Conservation (phyloP, 805 yeast species). For the Pichia phayaonensis region DNA sequence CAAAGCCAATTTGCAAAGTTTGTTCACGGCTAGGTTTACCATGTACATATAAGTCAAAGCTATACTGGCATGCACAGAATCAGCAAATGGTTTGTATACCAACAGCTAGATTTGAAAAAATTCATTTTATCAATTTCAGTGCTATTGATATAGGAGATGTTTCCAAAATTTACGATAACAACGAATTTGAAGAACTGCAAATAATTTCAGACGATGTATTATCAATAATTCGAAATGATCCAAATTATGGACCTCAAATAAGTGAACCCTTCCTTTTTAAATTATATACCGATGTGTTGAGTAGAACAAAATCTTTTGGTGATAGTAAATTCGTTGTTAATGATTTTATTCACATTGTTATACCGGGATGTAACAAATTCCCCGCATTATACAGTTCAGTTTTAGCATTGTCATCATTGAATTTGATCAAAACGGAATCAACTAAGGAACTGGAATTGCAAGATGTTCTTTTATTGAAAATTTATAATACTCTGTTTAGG, state of each 20-base stretch:
- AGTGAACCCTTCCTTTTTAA: constrained; percentile 17
- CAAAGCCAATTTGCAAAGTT: constrained; percentile 17
- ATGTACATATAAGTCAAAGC: constrained; percentile 15
- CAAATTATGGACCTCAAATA: background rate
- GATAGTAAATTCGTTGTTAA: constrained; percentile 15
- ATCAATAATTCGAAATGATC: background rate
- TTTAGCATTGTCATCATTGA: constrained; percentile 22
- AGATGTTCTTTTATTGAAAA: background rate
- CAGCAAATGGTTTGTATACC: constrained; percentile 7
- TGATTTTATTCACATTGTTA: constrained; percentile 22
- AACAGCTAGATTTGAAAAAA: background rate
- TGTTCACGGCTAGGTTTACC: constrained; percentile 16
- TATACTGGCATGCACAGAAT: constrained; percentile 16
- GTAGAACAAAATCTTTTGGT: constrained; percentile 21
- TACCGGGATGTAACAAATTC: constrained; percentile 21
- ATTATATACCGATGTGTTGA: constrained; percentile 18
- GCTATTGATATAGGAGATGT: background rate
- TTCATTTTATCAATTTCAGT: background rate
- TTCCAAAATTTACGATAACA: background rate
- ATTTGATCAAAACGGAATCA: constrained; percentile 17
- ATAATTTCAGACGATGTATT: background rate
- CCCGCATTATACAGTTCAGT: constrained; percentile 22
- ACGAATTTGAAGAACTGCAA: background rate
- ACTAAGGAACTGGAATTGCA: constrained; percentile 2
- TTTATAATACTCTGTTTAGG: constrained; percentile 11